A percentile compares a stretch with the other conserved stretches of the same genome.
Conservation (phyloP, 768 basidiomycete genomes). For the Chiua virens region DNA sequence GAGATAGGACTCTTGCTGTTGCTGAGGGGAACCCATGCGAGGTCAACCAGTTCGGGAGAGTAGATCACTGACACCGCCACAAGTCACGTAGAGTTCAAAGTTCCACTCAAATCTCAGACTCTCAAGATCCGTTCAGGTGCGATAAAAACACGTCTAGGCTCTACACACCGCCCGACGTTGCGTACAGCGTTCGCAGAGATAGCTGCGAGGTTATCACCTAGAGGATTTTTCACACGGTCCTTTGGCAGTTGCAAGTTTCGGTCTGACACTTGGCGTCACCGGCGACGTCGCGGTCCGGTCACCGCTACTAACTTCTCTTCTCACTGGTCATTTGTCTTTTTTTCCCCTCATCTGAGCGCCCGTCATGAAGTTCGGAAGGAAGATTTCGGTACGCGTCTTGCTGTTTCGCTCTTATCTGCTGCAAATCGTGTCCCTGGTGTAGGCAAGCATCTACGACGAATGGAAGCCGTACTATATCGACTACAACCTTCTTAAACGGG, state of each 20-base stretch:
- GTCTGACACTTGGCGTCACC: too few species aligned
- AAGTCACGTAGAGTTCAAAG: too few species aligned
- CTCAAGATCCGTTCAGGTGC: too few species aligned
- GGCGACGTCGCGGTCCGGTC: neutral
- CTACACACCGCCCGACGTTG: too few species aligned
- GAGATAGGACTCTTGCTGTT: conserved; percentile 12
- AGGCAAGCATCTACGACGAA: conserved; percentile 86
- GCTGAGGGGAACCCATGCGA: neutral
- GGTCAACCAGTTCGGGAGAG: neutral
- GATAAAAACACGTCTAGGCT: too few species aligned
- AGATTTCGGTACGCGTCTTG: conserved; percentile 56
- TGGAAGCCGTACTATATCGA: conserved; percentile 91
- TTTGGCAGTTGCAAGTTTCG: too few species aligned
- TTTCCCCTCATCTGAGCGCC: neutral
- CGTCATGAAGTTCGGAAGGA: conserved; percentile 78
- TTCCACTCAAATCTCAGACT: too few species aligned
- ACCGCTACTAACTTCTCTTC: neutral
- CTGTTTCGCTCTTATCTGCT: neutral
- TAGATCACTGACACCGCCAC: conserved; percentile 12
- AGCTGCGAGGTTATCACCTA: too few species aligned
- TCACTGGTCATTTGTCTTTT: neutral
- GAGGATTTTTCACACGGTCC: conserved; percentile 10
- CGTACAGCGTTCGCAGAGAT: too few species aligned
- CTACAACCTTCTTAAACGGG: conserved; percentile 86
- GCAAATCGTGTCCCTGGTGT: neutral